Evolutionary conservation across 768 basidiomycete genomes (phyloP), one percentile per base, ranked within the genome.

Genomic region (Amanita fuliginea): DNA sequence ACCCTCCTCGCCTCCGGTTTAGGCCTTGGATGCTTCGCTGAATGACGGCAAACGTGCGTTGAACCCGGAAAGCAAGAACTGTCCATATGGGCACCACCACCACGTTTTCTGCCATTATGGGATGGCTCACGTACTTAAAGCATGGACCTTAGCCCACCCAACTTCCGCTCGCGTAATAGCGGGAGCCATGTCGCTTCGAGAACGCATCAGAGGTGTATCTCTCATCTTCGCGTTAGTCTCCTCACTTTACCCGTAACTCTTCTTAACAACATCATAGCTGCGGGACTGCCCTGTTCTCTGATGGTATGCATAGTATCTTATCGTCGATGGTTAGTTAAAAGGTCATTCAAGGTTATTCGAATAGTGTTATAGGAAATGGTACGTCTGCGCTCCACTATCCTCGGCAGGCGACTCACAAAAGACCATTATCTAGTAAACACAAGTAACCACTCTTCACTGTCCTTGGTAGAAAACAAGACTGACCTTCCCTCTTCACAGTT

Each of bases 201-300:
- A 67, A 45, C 67, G 69, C 49, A 54, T 77, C 40, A 64, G 62
- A 55, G 75, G 79, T 54, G 80, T 91, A 53, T 86, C 86, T 46
- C 79, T 91, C 61, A 86, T 91, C 60, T 91, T 91, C 60, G 87
- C 87, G 87, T 88, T 55, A 43, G 82, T 72, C 19, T 33, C 11
- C 42, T 19, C 42, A 18, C 41, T 10, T 36, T 39, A 34, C 22
- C 32, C 35, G 34, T 36, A 11, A 13, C 9, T 19, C 34, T 32
- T 37, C 28, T 28, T 52, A 18, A 53, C 49, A 36, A 45, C 30
- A 40, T 46, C 46, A 46, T 54, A 88, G 86, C 13, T 90, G 88
- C 61, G 88, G 88, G 59, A 92, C 89, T 3, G 88, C 89, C 37
- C 69, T 91, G 40, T 90, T 92, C 67, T 89, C 87, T 22, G 88